These are phyloP conservation scores for Suillus variegatus DNA, from an alignment of 768 basidiomycete species.

Conservation along the genomic window DNA sequence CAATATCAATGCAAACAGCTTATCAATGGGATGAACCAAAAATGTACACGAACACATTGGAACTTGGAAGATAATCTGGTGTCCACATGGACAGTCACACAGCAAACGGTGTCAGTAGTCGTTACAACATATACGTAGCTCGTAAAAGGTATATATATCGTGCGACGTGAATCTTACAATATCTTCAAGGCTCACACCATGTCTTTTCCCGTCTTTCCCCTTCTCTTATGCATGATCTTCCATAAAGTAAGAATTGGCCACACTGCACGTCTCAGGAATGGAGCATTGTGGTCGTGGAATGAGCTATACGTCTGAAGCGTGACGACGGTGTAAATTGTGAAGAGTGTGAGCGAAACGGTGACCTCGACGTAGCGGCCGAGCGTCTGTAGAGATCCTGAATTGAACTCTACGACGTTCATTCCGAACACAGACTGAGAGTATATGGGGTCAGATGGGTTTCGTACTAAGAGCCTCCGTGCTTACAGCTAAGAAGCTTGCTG, in stretches of 20 bases:
- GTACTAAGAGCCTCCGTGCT: background rate
- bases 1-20: background rate
- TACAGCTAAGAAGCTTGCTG: constrained; percentile 47
- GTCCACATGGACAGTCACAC: background rate
- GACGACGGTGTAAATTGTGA: constrained; percentile 56
- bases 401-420: constrained; percentile 55
- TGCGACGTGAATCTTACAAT: background rate
- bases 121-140: background rate
- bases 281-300: constrained; percentile 20
- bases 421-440: constrained; percentile 47
- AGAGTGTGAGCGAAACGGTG: constrained; percentile 47
- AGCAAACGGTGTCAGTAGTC: background rate
- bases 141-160: background rate
- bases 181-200: background rate
- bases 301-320: constrained; percentile 44
- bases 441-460: background rate
- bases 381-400: constrained; percentile 28
- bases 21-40: background rate
- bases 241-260: constrained; percentile 23
- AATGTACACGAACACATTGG: background rate
- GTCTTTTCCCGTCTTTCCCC: background rate
- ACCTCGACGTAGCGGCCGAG: constrained; percentile 40
- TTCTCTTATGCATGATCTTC: background rate
- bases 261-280: constrained; percentile 18
- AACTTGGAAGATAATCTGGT: background rate